Evolutionary conservation across 2,329 filamentous ascomycete genomes (phyloP).

Genomic region (Colletotrichum karsti): DNA sequence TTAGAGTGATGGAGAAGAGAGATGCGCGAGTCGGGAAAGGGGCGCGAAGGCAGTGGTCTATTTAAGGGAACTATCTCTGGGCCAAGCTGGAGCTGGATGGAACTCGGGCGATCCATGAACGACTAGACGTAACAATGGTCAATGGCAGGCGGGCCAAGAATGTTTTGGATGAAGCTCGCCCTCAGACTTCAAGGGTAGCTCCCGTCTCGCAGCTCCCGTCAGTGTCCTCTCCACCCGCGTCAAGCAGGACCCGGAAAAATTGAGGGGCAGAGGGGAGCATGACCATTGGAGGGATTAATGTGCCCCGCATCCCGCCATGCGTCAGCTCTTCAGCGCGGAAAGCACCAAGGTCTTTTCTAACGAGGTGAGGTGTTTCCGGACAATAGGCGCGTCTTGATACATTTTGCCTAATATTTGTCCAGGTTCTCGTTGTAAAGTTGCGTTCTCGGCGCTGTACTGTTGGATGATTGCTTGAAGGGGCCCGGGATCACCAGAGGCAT

Average conservation of each 20-base stretch:
- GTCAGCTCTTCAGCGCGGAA: conserved; percentile 19
- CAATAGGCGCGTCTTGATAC: not conserved
- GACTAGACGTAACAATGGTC: not conserved
- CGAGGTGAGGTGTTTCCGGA: not conserved
- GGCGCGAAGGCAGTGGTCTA: conserved; percentile 1
- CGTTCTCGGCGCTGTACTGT: not conserved
- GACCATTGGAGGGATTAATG: conserved; percentile 32
- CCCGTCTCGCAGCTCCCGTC: not conserved
- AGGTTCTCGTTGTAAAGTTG: not conserved
- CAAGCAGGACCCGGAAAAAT: conserved; percentile 41
- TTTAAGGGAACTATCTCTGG: conserved; percentile 8
- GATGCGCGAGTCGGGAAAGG: not conserved
- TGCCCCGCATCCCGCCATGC: conserved; percentile 25
- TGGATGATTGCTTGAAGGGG: not conserved
- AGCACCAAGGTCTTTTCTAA: not conserved
- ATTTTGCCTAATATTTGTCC: not conserved
- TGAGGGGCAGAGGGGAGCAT: conserved; percentile 42
- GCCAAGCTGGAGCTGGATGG: conserved; percentile 3
- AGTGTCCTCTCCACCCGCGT: not conserved
- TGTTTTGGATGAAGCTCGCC: conserved; percentile 23
- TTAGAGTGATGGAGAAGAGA: conserved; percentile 1
- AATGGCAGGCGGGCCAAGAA: not conserved
- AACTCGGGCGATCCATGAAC: conserved; percentile 13
- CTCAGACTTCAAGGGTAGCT: conserved; percentile 1
- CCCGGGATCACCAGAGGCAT: not conserved